Base-by-base conservation (phyloP, 371 early-diverging fungal genomes). In the Rhizopus arrhizus region DNA sequence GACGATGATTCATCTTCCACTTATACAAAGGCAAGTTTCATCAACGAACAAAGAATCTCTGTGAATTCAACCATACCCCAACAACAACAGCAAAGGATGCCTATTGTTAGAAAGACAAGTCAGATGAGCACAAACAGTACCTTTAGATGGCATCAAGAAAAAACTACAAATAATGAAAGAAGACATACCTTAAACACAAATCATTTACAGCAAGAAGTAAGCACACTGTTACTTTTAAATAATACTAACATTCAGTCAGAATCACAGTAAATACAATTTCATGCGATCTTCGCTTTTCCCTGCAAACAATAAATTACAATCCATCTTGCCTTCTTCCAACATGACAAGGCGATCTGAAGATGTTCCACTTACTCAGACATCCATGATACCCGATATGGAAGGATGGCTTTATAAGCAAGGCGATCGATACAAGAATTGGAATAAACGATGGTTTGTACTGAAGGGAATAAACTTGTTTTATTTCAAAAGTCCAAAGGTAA, bases 321-420 rank as follows among this genome's bases (percentile, higher is more conserved):
- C 43, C 43, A 43, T 43, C 15, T 43, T 43, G 13, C 43, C 43
- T 15, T 22, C 22, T 13, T 43, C 11, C 13, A 43, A 43, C 43
- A 22, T 22, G 22, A 22, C 43, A 5, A 43, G 13, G 1, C 11
- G 43, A 13, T 15, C n/a, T n/a, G 15, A 43, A 15, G 13, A 43
- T 5, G 43, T 13, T 43, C n/a, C 43, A 13, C 13, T 43, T 0
- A 22, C 22, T 22, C 22, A 22, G 2, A 22, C 22, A 22, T 85
- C 86, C 54, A 86, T 86, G 51, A 79, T 82, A 9, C 85, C 84
- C 15, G 86, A 85, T 48, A 77, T 83, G 71, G 81, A 85, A 58
- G 87, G 87, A 22, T 87, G 82, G 81, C 72, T 89, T 22, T 83
- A 83, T 66, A 88, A 88, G 59, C 85, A 86, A 64, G 82, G 86